Conservation (phyloP, 225 moss, liverwort and hornwort genomes). For the Marchantia polymorpha region DNA sequence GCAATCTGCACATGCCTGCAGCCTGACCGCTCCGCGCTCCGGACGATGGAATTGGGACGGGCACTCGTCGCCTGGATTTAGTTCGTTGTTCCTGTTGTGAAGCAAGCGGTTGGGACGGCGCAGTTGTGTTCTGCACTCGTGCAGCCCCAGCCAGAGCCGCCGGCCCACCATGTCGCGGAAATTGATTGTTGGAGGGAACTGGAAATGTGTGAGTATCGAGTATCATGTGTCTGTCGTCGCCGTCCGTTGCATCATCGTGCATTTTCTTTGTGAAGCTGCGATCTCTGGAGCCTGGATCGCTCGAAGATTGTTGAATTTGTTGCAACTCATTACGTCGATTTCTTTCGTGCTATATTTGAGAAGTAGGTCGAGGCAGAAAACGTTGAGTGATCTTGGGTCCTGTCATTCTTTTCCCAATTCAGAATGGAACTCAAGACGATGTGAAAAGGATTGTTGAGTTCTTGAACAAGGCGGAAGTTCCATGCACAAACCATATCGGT, state of each 20-base stretch:
- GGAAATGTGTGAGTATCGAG: slow-evolving; percentile 84
- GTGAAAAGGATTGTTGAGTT: slow-evolving; percentile 61
- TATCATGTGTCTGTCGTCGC: neutral
- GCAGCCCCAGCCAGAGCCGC: no score
- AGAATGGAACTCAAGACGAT: slow-evolving; percentile 88
- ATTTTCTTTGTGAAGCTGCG: neutral
- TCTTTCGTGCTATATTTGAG: no score
- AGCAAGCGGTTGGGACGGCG: no score
- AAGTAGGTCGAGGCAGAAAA: no score
- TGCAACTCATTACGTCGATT: no score
- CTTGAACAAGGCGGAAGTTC: slow-evolving; percentile 84
- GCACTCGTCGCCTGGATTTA: no score
- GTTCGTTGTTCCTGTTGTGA: no score
- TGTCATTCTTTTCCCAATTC: neutral
- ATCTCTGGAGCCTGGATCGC: neutral
- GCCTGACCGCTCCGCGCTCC: no score
- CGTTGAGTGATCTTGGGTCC: neutral
- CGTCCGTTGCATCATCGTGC: no score
- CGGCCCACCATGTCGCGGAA: slow-evolving; percentile 34
- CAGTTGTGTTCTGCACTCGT: no score
- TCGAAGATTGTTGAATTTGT: neutral
- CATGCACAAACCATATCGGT: slow-evolving; percentile 91
- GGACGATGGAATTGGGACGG: no score
- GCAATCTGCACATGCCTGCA: no score
- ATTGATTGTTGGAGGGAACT: slow-evolving; percentile 92